Conservation (phyloP, 2,329 filamentous ascomycete genomes). For the Hymenoscyphus linearis region DNA sequence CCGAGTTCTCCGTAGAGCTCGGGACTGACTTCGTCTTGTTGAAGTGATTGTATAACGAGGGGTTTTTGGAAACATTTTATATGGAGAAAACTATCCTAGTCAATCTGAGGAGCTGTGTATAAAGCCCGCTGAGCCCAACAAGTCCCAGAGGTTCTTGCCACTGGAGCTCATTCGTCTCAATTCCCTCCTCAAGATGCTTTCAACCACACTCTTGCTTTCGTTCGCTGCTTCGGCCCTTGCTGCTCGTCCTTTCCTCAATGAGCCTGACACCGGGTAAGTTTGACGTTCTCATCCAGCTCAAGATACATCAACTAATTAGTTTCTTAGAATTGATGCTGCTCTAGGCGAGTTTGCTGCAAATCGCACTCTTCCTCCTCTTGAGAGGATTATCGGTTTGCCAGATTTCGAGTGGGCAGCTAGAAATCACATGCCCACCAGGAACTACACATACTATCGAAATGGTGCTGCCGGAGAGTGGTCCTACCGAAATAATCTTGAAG, state of each 20-base stretch:
- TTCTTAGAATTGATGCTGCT: slow-evolving; percentile 9
- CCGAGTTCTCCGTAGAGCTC: neutral
- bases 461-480: slow-evolving; percentile 50
- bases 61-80: neutral
- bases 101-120: neutral
- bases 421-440: slow-evolving; percentile 40
- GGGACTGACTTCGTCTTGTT: neutral
- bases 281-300: neutral
- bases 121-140: neutral
- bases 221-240: neutral
- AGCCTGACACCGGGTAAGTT: neutral
- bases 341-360: slow-evolving; percentile 7
- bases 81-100: neutral
- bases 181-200: neutral
- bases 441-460: slow-evolving; percentile 54
- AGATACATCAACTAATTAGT: neutral
- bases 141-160: neutral
- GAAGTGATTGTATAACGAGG: neutral
- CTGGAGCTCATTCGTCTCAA: neutral
- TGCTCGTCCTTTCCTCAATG: neutral
- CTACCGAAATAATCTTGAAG: slow-evolving; percentile 53
- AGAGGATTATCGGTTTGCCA: slow-evolving; percentile 42
- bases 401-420: slow-evolving; percentile 51
- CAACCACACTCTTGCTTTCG: neutral
- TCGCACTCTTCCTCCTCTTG: slow-evolving; percentile 23